Conservation (phyloP, 1,284 basidiomycete genomes). For the Pholiota adiposa region DNA sequence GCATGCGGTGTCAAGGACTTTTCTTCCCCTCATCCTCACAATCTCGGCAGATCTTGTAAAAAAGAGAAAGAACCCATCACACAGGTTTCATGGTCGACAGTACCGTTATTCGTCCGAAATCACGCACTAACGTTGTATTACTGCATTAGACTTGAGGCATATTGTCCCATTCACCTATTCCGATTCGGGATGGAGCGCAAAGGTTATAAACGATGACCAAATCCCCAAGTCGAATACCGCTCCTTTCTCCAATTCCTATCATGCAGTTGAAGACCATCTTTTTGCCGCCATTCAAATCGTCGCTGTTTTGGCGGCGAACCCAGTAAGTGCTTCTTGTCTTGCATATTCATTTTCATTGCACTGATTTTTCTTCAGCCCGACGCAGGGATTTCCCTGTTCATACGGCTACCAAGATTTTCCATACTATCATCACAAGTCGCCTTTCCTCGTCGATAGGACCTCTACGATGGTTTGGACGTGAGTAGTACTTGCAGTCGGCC, state of each 20-base stretch:
- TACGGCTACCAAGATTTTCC: constrained; percentile 26
- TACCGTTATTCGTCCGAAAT: no score
- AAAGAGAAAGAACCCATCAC: no score
- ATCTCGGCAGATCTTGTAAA: neutral
- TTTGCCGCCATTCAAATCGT: neutral
- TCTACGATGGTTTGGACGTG: constrained; percentile 32
- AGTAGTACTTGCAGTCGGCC: constrained; percentile 13
- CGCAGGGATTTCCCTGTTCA: constrained; percentile 15
- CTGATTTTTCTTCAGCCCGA: neutral
- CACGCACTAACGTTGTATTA: no score
- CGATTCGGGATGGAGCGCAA: neutral
- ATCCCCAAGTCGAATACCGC: neutral
- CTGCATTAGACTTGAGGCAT: neutral
- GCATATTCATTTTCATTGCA: neutral
- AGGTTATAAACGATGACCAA: neutral
- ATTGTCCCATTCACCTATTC: neutral
- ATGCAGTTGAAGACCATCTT: constrained; percentile 12
- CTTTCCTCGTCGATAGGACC: constrained; percentile 28
- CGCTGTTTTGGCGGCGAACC: constrained; percentile 2
- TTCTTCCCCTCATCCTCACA: neutral
- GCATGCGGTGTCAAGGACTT: neutral
- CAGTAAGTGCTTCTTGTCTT: neutral
- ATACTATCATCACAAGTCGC: constrained; percentile 27
- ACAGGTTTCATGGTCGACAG: no score
- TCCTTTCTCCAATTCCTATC: neutral